phyloP scores from a whole-genome alignment of 768 basidiomycete genomes.

The Trametes cingulata region DNA sequence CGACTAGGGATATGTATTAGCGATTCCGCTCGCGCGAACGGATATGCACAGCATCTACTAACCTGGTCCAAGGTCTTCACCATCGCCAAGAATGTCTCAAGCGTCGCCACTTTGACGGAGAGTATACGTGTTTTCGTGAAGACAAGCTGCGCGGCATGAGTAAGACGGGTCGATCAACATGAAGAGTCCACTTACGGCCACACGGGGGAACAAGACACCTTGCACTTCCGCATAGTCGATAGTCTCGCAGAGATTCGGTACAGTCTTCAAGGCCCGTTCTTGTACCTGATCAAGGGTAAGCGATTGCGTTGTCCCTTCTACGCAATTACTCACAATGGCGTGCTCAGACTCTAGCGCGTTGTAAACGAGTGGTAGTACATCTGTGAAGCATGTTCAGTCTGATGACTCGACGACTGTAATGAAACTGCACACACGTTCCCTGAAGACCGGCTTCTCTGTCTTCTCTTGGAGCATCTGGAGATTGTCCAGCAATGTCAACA shows the following conservation, averaged over 20 bases:
- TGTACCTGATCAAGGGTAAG: constrained; percentile 63
- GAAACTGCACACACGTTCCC: constrained; percentile 67
- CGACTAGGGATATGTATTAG: constrained; percentile 42
- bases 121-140: constrained; percentile 91
- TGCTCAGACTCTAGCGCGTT: constrained; percentile 97
- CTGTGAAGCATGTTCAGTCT: constrained; percentile 40
- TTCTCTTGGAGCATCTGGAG: constrained; percentile 85
- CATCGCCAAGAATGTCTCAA: constrained; percentile 82
- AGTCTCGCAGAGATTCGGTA: constrained; percentile 88
- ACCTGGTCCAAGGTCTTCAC: constrained; percentile 91
- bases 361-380: constrained; percentile 95
- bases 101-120: constrained; percentile 87
- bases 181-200: constrained; percentile 63
- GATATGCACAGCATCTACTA: constrained; percentile 11
- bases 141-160: constrained; percentile 58
- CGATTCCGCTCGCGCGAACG: not conserved
- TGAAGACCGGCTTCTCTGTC: constrained; percentile 81
- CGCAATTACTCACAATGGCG: constrained; percentile 55
- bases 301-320: not conserved
- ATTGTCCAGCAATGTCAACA: constrained; percentile 92
- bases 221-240: constrained; percentile 97
- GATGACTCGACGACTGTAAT: not conserved
- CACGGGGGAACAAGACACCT: constrained; percentile 84
- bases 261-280: constrained; percentile 81
- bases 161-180: not conserved